Conservation (phyloP, 2,329 filamentous ascomycete genomes). For the Xylogone sp. region DNA sequence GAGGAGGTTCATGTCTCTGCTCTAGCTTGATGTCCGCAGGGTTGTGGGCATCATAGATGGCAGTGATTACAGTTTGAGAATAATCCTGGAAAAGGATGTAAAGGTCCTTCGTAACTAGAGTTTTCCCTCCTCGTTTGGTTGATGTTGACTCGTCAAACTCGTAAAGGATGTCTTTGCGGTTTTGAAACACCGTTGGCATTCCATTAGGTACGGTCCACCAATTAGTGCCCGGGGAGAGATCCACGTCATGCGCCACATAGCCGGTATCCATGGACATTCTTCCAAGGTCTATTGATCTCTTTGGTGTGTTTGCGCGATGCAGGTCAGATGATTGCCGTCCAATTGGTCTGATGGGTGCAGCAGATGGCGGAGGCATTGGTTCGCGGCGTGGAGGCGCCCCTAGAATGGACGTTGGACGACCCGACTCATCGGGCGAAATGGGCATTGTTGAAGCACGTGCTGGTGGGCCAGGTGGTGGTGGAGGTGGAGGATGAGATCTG, state of each 20-base stretch:
- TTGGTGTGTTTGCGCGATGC: slow-evolving; percentile 44
- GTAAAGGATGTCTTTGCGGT: slow-evolving; percentile 75
- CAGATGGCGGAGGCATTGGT: slow-evolving; percentile 22
- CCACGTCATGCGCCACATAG: slow-evolving; percentile 84
- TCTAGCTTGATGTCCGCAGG: slow-evolving; percentile 70
- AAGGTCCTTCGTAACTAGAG: slow-evolving; percentile 72
- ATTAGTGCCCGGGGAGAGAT: slow-evolving; percentile 66
- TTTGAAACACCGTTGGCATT: slow-evolving; percentile 77
- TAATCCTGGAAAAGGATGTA: slow-evolving; percentile 94
- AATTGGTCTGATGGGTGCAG: slow-evolving; percentile 25
- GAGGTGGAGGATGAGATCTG: slow-evolving; percentile 18
- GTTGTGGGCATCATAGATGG: slow-evolving; percentile 72
- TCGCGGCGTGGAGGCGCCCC: slow-evolving; percentile 42
- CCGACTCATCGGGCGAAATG: slow-evolving; percentile 27
- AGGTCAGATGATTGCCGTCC: slow-evolving; percentile 64
- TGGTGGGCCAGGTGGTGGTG: background rate
- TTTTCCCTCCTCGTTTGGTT: slow-evolving; percentile 65
- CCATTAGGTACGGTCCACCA: slow-evolving; percentile 88
- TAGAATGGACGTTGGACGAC: slow-evolving; percentile 29
- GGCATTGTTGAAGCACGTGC: slow-evolving; percentile 31
- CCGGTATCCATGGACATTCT: slow-evolving; percentile 75
- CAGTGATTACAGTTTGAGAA: slow-evolving; percentile 86
- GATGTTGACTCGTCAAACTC: slow-evolving; percentile 77
- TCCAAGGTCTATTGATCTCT: slow-evolving; percentile 62
- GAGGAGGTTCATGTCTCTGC: slow-evolving; percentile 83